Evolutionary conservation across 2,329 filamentous ascomycete genomes (phyloP), one percentile per base, ranked within the genome.

Genomic region (Triangularia setosa): DNA sequence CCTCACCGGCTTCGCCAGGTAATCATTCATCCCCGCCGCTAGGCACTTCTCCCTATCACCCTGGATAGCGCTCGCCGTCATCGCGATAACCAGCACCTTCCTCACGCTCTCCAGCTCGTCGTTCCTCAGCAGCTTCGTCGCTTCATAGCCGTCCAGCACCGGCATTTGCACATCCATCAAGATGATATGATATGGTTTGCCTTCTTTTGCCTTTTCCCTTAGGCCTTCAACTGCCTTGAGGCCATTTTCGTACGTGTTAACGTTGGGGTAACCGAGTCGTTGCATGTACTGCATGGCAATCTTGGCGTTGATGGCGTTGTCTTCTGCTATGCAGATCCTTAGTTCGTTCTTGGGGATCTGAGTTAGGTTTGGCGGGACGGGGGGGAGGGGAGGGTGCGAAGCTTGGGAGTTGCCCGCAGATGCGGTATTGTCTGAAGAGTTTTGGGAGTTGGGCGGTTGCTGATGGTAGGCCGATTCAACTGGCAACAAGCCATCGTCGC

Each of bases 121-220:
- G 69, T 87, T 86, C 9, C 93, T 88, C 54, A 97, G 87, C 64
- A 92, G 84, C 69, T 90, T 90, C 0, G 93, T 97, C 1, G 93
- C 93, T 76, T 96, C 91, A 74, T 97, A 97, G 5, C 93, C 93
- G 74, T 97, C 93, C 8, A 96, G 84, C 3, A 96, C 87, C 0
- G 93, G 93, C 93, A 97, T 97, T 77, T 97, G 93, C 3, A 96
- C 92, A 74, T 97, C 93, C 93, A 97, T 97, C 54, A 97, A 84
- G 48, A 96, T 89, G 30, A 97, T 84, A 72, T 97, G 93, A 78
- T 96, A 97, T 0, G 93, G 93, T 8, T 81, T 81, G 1, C 89
- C 89, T 67, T 91, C 89, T 54, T 80, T 82, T 3, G 90, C 90
- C 67, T 89, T 90, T 59, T 85, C 80, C 8, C 90, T 87, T n/a